Evolutionary conservation across 257 asterid genomes (phyloP).

Genomic region (Solanum pinnatisectum): DNA sequence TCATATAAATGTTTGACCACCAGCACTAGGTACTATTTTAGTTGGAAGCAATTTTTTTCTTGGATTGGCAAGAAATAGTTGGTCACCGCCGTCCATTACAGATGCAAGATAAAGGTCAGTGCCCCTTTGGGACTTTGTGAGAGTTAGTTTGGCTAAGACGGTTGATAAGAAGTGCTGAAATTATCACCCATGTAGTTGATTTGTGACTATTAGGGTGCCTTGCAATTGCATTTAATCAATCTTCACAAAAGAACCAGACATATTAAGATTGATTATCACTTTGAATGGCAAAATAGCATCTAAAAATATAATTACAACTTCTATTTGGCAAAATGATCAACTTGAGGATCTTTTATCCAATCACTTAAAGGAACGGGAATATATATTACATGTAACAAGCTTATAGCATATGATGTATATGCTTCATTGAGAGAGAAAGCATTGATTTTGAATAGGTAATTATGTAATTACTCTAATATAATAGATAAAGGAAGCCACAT

Average conservation of each 20-base stretch:
- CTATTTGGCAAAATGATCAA: background rate
- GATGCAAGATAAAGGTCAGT: background rate
- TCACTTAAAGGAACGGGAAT: background rate
- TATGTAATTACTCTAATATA: background rate
- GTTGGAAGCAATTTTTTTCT: background rate
- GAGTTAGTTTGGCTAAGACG: background rate
- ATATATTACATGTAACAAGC: background rate
- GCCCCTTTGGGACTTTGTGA: background rate
- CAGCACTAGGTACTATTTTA: background rate
- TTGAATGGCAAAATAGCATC: background rate
- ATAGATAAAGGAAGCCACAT: background rate
- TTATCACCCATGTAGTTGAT: background rate
- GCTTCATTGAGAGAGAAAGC: background rate
- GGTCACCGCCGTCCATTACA: background rate
- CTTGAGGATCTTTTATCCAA: background rate
- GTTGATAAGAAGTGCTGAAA: background rate
- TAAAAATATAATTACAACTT: background rate
- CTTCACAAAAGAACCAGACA: background rate
- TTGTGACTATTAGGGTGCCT: background rate
- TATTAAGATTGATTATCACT: background rate
- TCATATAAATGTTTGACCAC: background rate
- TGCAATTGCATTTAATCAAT: background rate
- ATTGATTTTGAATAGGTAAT: background rate
- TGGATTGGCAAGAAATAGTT: background rate
- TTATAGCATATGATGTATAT: background rate